Evolutionary conservation across 176 grass and related monocot genomes (phyloP).

Genomic region (Oryza meridionalis): DNA sequence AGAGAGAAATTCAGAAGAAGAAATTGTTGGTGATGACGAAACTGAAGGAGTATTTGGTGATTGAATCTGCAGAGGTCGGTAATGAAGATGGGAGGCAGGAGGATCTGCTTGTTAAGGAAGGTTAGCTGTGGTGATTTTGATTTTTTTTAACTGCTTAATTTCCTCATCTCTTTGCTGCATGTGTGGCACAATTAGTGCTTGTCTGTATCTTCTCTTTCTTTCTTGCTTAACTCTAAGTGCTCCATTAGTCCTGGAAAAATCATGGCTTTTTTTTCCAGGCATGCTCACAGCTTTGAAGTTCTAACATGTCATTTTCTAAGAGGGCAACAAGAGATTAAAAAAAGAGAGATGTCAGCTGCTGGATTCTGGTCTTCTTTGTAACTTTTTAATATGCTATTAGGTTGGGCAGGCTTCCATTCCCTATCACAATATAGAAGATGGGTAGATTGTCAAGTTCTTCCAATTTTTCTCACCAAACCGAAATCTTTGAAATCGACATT

Average conservation of each 20-base stretch:
- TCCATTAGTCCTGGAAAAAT: slow-evolving; percentile 1
- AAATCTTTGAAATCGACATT: slow-evolving; percentile 46
- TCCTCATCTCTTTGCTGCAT: background rate
- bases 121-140: slow-evolving; percentile 34
- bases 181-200: background rate
- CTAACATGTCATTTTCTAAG: background rate
- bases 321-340: background rate
- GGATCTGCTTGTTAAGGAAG: slow-evolving; percentile 54
- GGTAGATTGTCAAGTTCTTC: slow-evolving; percentile 42
- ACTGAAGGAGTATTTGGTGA: slow-evolving; percentile 59
- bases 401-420: slow-evolving; percentile 9
- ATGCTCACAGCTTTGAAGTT: background rate
- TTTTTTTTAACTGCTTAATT: background rate
- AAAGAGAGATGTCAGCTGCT: slow-evolving; percentile 28
- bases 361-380: slow-evolving; percentile 6
- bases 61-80: slow-evolving; percentile 52
- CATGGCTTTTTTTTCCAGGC: background rate
- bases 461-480: slow-evolving; percentile 34
- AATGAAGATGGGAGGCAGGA: slow-evolving; percentile 34
- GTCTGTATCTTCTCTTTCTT: slow-evolving; percentile 35
- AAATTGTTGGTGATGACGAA: slow-evolving; percentile 47
- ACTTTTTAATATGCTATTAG: slow-evolving; percentile 1
- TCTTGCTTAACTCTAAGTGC: slow-evolving; percentile 3
- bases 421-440: background rate
- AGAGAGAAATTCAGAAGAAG: background rate